Base-by-base conservation (phyloP, 1,284 basidiomycete species). In the Ustilago xerochloae region DNA sequence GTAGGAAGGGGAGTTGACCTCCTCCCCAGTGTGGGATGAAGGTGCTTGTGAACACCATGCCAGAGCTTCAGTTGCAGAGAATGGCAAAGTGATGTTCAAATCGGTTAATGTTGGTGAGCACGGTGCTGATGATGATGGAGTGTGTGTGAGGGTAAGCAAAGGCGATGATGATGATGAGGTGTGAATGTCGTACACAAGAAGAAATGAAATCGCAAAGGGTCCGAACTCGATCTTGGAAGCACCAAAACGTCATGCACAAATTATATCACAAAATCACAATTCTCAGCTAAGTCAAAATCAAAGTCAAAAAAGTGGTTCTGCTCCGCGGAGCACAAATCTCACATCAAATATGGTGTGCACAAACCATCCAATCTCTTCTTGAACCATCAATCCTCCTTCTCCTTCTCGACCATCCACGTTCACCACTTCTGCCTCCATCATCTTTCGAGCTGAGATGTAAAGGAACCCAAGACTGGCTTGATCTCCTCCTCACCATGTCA, bases 21-120 rank as follows among this genome's bases (percentile, higher is more conserved):
- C 55, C 66, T 13, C 66, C 66, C 60, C 66, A 69, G 6, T 50
- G 22, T 4, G 60, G 66, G 24, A 36, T 47, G 36, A 69, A 69
- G 47, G 47, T 54, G 7, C 56, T 29, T 20, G 50, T 59, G 36
- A 55, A 63, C 66, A 69, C 45, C 48, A 26, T 7, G 5, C 15
- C 28, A 28, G 12, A 30, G n/a, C 28, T 28, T 30, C 15, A 8
- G 5, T 30, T 26, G 12, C 38, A n/a, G n/a, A n/a, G n/a, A n/a
- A n/a, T n/a, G n/a, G n/a, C n/a, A n/a, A n/a, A n/a, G n/a, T n/a
- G n/a, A n/a, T n/a, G n/a, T n/a, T n/a, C n/a, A n/a, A n/a, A n/a
- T n/a, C n/a, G n/a, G 35, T 41, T 4, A 20, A 41, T 20, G 38
- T 16, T 35, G 28, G 26, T 33, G 57, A 18, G n/a, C n/a, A n/a